Percentiles rank a stretch among this genome's conserved stretches.
Evolutionary conservation across 805 yeast species (phyloP).

Genomic region (Lipomyces yamanashiensis): DNA sequence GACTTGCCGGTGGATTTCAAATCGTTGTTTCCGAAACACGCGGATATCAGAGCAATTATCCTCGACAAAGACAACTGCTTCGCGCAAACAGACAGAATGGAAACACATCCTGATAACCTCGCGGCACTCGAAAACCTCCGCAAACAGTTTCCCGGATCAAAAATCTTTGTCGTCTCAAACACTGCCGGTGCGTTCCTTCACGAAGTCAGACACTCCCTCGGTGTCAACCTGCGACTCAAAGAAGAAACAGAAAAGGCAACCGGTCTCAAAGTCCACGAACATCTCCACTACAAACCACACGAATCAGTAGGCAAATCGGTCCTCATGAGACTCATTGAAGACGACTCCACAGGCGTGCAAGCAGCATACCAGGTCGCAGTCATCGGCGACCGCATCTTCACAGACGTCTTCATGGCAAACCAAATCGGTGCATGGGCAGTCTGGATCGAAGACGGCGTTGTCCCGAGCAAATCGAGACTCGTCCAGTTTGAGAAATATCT

Average conservation of each 20-base stretch:
- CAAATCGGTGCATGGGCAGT: constrained; percentile 85
- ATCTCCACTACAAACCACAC: constrained; percentile 42
- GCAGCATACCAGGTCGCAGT: constrained; percentile 73
- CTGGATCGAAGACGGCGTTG: constrained; percentile 84
- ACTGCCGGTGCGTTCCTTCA: constrained; percentile 69
- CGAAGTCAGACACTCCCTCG: constrained; percentile 14
- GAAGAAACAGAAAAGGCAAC: constrained; percentile 25
- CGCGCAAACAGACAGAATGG: constrained; percentile 78
- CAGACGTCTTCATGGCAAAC: constrained; percentile 93
- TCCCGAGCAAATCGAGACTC: constrained; percentile 37
- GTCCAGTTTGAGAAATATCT: constrained; percentile 6
- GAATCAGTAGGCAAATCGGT: constrained; percentile 61
- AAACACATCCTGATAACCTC: constrained; percentile 74
- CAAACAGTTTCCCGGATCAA: constrained; percentile 62
- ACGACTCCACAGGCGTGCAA: constrained; percentile 51
- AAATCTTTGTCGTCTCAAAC: constrained; percentile 79
- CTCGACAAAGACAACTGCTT: constrained; percentile 96
- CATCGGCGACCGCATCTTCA: constrained; percentile 87
- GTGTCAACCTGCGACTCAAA: constrained; percentile 10
- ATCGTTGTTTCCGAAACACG: constrained; percentile 14
- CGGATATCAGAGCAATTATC: constrained; percentile 45
- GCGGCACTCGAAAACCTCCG: constrained; percentile 11
- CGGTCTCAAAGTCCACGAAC: constrained; percentile 45
- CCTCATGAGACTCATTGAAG: constrained; percentile 56
- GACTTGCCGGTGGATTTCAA: constrained; percentile 30